A percentile compares a stretch with the other conserved stretches of the same genome.
Evolutionary conservation across 352 stramenopile genomes (phyloP).

Genomic region (Aphanomyces stellatus): DNA sequence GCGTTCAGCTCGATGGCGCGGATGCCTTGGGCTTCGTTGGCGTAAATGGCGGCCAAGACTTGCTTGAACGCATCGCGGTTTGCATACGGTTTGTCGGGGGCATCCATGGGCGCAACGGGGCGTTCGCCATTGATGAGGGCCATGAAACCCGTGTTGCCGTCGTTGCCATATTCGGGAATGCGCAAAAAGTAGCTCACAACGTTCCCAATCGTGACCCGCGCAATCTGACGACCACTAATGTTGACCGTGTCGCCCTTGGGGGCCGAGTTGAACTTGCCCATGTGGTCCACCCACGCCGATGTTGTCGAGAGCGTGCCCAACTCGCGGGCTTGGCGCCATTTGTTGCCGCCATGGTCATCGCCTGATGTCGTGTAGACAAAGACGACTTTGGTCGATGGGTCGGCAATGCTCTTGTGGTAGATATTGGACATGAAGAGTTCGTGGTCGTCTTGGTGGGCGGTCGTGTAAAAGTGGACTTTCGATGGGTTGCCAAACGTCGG

Average conservation of each 20-base stretch:
- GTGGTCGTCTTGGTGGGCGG: slow-evolving; percentile 17
- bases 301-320: slow-evolving; percentile 1
- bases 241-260: not conserved
- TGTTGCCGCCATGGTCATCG: not conserved
- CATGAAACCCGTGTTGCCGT: not conserved
- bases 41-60: not conserved
- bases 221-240: not conserved
- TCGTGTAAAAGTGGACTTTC: not conserved
- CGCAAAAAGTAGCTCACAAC: slow-evolving; percentile 16
- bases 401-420: not conserved
- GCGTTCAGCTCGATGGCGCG: not conserved
- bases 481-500: not conserved
- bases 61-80: not conserved
- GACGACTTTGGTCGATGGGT: not conserved
- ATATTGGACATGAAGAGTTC: slow-evolving; percentile 15
- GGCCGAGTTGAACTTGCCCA: slow-evolving; percentile 8
- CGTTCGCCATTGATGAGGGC: not conserved
- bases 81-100: not conserved
- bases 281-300: slow-evolving; percentile 6
- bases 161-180: not conserved
- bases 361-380: slow-evolving; percentile 17
- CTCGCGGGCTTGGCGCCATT: slow-evolving; percentile 4
- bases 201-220: slow-evolving; percentile 13
- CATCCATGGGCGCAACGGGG: slow-evolving; percentile 3
- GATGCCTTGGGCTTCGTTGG: not conserved